These are phyloP conservation scores for Fomitopsis serialis DNA, from an alignment of 768 basidiomycete species.

Conservation along the genomic window DNA sequence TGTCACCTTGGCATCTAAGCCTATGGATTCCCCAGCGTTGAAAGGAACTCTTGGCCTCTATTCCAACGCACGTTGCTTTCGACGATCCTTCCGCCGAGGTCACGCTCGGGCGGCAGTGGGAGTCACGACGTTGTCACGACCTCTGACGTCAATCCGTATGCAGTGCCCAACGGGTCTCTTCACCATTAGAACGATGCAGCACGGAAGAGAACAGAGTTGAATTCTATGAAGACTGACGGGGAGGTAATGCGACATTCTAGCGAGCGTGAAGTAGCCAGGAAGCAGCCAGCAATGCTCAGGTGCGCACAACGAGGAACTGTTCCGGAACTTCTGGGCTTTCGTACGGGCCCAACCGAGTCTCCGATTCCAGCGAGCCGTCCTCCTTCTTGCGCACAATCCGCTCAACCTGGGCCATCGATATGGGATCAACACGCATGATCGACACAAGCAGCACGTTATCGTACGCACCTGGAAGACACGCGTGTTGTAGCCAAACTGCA, in stretches of 20 bases:
- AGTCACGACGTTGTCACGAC: neutral
- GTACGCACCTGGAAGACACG: slow-evolving; percentile 62
- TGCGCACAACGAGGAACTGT: slow-evolving; percentile 62
- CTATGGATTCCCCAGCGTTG: neutral
- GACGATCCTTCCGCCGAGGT: neutral
- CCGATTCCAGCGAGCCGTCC: slow-evolving; percentile 32
- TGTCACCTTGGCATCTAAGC: no score
- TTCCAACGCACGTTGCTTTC: neutral
- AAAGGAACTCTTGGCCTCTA: no score
- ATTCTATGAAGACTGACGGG: no score
- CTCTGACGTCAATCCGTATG: neutral
- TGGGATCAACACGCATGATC: neutral
- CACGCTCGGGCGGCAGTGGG: neutral
- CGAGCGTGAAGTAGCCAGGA: neutral
- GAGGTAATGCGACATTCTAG: neutral
- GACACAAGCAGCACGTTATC: neutral
- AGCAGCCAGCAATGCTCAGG: slow-evolving; percentile 8
- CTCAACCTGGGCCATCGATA: slow-evolving; percentile 37
- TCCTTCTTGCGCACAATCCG: slow-evolving; percentile 31
- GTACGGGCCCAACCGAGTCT: slow-evolving; percentile 42
- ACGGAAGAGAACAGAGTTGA: no score
- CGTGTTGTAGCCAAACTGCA: slow-evolving; percentile 63
- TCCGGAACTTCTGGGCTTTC: slow-evolving; percentile 68
- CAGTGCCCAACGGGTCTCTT: no score
- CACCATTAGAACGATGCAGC: no score